A percentile compares a stretch with the other conserved stretches of the same genome.
These are phyloP conservation scores for Cicer bijugum DNA, from an alignment of 306 rosid genomes.

Conservation along the genomic window DNA sequence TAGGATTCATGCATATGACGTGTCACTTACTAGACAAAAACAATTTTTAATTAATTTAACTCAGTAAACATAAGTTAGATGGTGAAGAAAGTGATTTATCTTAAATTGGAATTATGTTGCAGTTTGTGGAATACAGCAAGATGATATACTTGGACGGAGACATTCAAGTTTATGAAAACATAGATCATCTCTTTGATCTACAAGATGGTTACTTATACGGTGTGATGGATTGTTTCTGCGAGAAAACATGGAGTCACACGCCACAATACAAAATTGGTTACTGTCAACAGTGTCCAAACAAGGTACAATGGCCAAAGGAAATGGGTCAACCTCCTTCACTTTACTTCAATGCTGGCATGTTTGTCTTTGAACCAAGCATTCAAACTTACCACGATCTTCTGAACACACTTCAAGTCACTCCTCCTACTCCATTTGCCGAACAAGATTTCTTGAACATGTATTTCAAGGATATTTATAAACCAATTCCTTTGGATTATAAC, in stretches of 20 bases:
- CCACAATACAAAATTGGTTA: constrained; percentile 67
- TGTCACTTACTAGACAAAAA: background rate
- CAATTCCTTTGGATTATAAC: constrained; percentile 61
- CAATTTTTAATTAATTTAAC: no score
- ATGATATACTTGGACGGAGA: constrained; percentile 85
- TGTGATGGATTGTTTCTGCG: constrained; percentile 88
- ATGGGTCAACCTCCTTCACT: constrained; percentile 65
- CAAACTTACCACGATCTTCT: constrained; percentile 56
- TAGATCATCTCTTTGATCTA: constrained; percentile 68
- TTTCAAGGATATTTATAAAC: constrained; percentile 60
- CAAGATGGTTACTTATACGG: constrained; percentile 64
- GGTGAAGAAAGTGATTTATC: no score
- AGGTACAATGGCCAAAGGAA: constrained; percentile 61
- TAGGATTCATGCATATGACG: background rate
- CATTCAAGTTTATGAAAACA: constrained; percentile 70
- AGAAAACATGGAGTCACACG: constrained; percentile 78
- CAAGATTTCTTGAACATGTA: constrained; percentile 81
- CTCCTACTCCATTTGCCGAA: constrained; percentile 79
- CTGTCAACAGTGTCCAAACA: constrained; percentile 77
- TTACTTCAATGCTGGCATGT: constrained; percentile 91
- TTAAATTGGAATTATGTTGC: constrained; percentile 3
- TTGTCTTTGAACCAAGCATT: constrained; percentile 63
- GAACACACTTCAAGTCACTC: constrained; percentile 45
- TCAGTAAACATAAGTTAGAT: no score
- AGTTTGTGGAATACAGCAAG: constrained; percentile 76